Evolutionary conservation across 768 basidiomycete species (phyloP).

Genomic region (Macrolepiota fuliginosa): DNA sequence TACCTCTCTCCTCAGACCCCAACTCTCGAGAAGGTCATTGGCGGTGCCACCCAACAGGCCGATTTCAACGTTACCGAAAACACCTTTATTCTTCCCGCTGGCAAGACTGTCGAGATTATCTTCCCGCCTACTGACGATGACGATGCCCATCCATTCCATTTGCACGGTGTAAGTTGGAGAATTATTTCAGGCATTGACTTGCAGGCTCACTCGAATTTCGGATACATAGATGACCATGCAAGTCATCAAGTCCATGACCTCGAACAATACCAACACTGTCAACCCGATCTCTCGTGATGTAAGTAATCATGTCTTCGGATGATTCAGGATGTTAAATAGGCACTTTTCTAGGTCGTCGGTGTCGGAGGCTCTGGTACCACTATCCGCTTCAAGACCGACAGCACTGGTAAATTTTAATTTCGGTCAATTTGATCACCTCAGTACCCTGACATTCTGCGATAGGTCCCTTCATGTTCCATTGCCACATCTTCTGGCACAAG

Average conservation of each 20-base stretch:
- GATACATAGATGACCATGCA: constrained; percentile 5
- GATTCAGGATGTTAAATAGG: background rate
- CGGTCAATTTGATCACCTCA: background rate
- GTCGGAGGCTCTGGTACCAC: constrained; percentile 18
- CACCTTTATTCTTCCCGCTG: constrained; percentile 23
- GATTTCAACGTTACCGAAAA: constrained; percentile 26
- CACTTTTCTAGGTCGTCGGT: constrained; percentile 7
- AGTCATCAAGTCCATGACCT: constrained; percentile 27
- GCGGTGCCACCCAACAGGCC: constrained; percentile 16
- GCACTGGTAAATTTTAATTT: constrained; percentile 8
- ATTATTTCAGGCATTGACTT: too few relatives aligned
- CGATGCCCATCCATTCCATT: constrained; percentile 15
- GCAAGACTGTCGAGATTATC: constrained; percentile 24
- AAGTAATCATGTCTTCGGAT: constrained; percentile 22
- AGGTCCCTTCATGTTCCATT: constrained; percentile 22
- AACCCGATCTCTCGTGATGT: constrained; percentile 62
- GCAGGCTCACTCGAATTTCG: background rate
- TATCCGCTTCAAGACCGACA: constrained; percentile 21
- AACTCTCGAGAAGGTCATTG: constrained; percentile 26
- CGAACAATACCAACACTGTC: constrained; percentile 35
- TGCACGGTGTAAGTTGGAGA: constrained; percentile 14
- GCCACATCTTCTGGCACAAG: constrained; percentile 18
- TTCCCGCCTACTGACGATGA: constrained; percentile 25
- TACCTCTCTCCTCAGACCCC: constrained; percentile 24
- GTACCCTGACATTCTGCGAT: background rate